A percentile compares a stretch with the other conserved stretches of the same genome.
These are phyloP conservation scores for Endotrypanum monterogeii DNA, from an alignment of 208 protist species.

Conservation along the genomic window DNA sequence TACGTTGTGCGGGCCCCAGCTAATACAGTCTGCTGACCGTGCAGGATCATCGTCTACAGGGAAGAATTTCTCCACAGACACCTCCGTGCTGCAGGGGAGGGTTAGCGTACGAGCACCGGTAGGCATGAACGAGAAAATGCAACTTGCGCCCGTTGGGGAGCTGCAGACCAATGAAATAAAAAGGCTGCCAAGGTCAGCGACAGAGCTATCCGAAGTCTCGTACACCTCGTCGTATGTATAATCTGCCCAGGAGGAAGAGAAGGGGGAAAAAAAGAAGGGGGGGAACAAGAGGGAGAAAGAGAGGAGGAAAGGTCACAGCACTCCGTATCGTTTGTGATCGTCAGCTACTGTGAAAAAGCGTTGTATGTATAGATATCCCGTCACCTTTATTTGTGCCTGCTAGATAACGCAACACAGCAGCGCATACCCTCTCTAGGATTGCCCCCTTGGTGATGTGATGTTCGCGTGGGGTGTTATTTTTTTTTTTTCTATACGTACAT, in stretches of 20 bases:
- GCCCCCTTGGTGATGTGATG: background rate
- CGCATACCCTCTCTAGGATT: background rate
- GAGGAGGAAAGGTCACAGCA: background rate
- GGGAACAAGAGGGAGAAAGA: no score
- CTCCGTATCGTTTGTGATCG: background rate
- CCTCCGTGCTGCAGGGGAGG: constrained; percentile 16
- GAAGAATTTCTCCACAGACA: constrained; percentile 37
- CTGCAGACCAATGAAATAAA: background rate
- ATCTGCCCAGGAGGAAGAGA: background rate
- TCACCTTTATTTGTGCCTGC: background rate
- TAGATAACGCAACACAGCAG: background rate
- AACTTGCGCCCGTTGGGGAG: background rate
- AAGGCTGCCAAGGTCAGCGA: no score
- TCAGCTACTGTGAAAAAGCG: background rate
- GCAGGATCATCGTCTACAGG: constrained; percentile 45
- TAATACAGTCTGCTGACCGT: constrained; percentile 44
- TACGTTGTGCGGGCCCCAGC: constrained; percentile 84
- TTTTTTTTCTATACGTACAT: constrained; percentile 6
- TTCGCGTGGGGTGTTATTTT: background rate
- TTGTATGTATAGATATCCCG: background rate
- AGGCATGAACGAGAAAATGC: background rate
- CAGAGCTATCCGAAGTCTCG: background rate
- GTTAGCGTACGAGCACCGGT: background rate
- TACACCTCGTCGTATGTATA: background rate
- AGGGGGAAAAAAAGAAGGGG: no score